Conservation (phyloP, 805 yeast species). For the fission yeast (Schizosaccharomyces pombe) region DNA sequence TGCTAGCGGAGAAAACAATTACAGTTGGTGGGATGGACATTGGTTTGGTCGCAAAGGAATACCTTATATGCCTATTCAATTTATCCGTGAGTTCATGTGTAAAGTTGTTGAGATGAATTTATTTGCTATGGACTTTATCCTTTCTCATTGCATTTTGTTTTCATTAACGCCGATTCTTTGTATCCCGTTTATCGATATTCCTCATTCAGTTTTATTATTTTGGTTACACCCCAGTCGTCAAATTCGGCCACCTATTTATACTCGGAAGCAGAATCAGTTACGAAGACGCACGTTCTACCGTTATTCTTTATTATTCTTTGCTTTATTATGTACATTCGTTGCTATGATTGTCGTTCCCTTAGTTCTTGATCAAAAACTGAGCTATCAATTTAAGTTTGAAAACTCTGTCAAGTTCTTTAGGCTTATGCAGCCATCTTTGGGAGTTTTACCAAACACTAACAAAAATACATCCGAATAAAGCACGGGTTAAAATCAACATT, state of each 20-base stretch:
- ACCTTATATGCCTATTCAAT: slow-evolving; percentile 83
- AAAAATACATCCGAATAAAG: background rate
- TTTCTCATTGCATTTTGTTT: slow-evolving; percentile 76
- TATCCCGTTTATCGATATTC: slow-evolving; percentile 75
- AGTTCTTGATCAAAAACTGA: slow-evolving; percentile 31
- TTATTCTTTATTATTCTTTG: slow-evolving; percentile 61
- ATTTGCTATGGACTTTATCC: slow-evolving; percentile 85
- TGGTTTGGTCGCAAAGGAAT: slow-evolving; percentile 94
- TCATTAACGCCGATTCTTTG: slow-evolving; percentile 67
- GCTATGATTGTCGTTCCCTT: slow-evolving; percentile 80
- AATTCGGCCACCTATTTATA: slow-evolving; percentile 92
- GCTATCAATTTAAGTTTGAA: background rate
- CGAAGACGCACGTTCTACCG: slow-evolving; percentile 93
- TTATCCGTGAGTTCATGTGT: slow-evolving; percentile 82
- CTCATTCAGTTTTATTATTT: slow-evolving; percentile 96
- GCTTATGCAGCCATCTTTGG: background rate
- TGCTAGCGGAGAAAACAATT: slow-evolving; percentile 81
- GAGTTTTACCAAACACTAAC: background rate
- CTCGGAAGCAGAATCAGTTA: slow-evolving; percentile 83
- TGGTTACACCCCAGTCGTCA: slow-evolving; percentile 95
- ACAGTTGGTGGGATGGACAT: slow-evolving; percentile 99
- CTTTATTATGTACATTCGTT: slow-evolving; percentile 43
- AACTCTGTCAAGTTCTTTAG: background rate
- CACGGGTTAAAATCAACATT: background rate
- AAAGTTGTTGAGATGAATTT: slow-evolving; percentile 83